Conservation (phyloP, 805 yeast genomes). For the Pichia phayaonensis region DNA sequence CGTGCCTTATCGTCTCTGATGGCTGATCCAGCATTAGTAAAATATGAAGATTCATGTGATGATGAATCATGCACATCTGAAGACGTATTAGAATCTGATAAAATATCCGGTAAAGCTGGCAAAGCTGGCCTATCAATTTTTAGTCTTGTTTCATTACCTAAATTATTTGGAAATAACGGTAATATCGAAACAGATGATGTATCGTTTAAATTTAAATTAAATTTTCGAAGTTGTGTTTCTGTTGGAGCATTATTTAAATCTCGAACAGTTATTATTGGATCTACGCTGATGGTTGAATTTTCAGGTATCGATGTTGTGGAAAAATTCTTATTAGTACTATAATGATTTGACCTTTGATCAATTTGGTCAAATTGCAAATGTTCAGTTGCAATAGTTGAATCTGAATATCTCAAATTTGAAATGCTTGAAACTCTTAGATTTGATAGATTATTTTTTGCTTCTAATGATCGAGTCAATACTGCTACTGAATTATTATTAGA, state of each 20-base stretch:
- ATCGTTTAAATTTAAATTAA: conserved; percentile 1
- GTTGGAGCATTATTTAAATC: neutral
- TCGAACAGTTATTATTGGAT: conserved; percentile 3
- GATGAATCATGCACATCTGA: neutral
- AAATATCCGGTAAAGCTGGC: neutral
- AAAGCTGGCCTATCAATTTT: neutral
- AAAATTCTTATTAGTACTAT: neutral
- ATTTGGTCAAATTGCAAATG: neutral
- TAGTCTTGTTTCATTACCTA: neutral
- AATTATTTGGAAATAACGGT: neutral
- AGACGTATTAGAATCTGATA: neutral
- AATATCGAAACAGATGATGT: conserved; percentile 2
- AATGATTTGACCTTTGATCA: neutral
- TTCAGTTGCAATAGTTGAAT: neutral
- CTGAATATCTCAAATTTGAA: neutral
- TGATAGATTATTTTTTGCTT: neutral
- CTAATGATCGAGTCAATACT: neutral
- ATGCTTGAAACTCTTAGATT: neutral
- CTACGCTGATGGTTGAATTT: neutral
- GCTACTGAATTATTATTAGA: neutral
- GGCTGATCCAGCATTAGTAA: neutral
- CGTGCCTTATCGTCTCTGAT: neutral
- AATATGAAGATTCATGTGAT: neutral
- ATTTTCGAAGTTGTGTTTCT: neutral
- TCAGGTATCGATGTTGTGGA: neutral